Percentiles rank a stretch among this genome's conserved stretches.
Evolutionary conservation across 1,139 yeast species (phyloP).

Genomic region (Lodderomyces margitis): DNA sequence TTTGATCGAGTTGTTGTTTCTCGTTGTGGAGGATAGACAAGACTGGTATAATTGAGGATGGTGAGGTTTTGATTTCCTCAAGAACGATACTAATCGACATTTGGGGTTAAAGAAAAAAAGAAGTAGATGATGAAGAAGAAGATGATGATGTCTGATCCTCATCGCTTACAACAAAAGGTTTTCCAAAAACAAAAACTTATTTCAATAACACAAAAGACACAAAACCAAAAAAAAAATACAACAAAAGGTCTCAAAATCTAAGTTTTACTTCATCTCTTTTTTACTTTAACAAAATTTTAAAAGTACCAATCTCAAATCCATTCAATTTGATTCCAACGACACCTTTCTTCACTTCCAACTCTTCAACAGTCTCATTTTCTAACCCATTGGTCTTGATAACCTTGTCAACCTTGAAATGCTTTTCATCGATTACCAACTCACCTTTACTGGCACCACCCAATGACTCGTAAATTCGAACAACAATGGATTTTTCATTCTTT

Average conservation of each 20-base stretch:
- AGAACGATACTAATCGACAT: constrained; percentile 34
- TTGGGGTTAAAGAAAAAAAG: background rate
- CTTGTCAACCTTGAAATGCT: constrained; percentile 37
- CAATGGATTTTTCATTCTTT: constrained; percentile 46
- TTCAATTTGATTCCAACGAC: constrained; percentile 49
- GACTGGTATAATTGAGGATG: constrained; percentile 35
- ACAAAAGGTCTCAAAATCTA: background rate
- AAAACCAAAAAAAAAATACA: background rate
- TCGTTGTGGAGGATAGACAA: constrained; percentile 29
- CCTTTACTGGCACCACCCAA: constrained; percentile 63
- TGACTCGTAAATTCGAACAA: constrained; percentile 79
- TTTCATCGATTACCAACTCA: constrained; percentile 36
- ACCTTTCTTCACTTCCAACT: constrained; percentile 21
- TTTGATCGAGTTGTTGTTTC: constrained; percentile 31
- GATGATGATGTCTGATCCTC: background rate
- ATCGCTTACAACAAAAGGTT: constrained; percentile 1
- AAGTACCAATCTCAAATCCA: constrained; percentile 79
- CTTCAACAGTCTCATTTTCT: constrained; percentile 54
- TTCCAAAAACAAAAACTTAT: constrained; percentile 1
- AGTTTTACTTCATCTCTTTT: background rate
- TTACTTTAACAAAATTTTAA: constrained; percentile 40
- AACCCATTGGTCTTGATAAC: constrained; percentile 66
- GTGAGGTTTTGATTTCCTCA: constrained; percentile 34
- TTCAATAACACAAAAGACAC: background rate
- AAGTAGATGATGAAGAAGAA: background rate